Evolutionary conservation across 306 rosid genomes (phyloP), one percentile per base, ranked within the genome.

Genomic region (Glycine soja): DNA sequence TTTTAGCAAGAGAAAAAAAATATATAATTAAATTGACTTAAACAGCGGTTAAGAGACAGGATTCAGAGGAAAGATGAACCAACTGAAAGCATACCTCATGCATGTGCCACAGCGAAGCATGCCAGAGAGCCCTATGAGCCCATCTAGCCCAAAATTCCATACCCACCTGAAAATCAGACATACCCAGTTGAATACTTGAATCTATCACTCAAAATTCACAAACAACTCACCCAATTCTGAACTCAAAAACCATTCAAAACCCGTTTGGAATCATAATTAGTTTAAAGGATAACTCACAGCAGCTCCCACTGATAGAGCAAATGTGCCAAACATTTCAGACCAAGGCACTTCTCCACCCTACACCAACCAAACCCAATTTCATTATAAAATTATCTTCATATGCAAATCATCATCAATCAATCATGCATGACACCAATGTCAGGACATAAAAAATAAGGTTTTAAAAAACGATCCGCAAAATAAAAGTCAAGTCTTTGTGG

Each of bases 301-400:
- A 78, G 99, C 98, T n/a, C 99, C 98, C 4, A 95, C 94, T 3
- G 98, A 90, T 3, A 95, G 90, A 84, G 98, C 88, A 86, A 93
- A 91, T 87, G 99, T 95, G 69, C 99, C 98, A 56, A 95, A 89
- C 97, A 95, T 90, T 84, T 95, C 99, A 65, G 94, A 80, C 82
- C 88, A 76, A 24, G 98, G 97, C 68, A 95, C 79, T 79, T 86
- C 92, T 66, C 93, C 97, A 76, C 97, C 98, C 99, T 95, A 56
- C 58, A 77, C 61, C 24, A 83, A 75, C 30, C 67, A 14, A 75
- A 78, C 43, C 78, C 80, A 79, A 79, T 77, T 84, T 24, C 75
- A 75, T 24, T 62, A 32, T 45, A 53, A 16, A 6, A 67, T 67
- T 43, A 42, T 43, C 30, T n/a, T 15, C 72, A n/a, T 52, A 40